Conservation (phyloP, 2,329 filamentous ascomycete genomes). For the Hymenotorrendiella dingleyae region DNA sequence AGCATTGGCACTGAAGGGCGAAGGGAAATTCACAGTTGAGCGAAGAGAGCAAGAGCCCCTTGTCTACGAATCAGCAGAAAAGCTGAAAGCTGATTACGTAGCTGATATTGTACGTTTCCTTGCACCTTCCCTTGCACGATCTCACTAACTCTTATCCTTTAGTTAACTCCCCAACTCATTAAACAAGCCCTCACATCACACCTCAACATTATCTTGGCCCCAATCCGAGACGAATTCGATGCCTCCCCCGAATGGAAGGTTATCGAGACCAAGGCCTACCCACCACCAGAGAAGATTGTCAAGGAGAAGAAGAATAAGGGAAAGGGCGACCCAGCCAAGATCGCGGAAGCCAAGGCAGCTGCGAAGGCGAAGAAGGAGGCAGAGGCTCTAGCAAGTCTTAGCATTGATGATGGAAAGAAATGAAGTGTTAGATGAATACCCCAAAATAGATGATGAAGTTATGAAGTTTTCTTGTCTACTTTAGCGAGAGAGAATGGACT, state of each 20-base stretch:
- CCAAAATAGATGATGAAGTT: too few species aligned
- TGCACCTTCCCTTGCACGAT: background rate
- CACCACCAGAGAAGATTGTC: slow-evolving; percentile 61
- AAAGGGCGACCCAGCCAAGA: slow-evolving; percentile 28
- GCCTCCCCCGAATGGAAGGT: slow-evolving; percentile 74
- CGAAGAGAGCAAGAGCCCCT: slow-evolving; percentile 67
- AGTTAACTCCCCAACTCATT: slow-evolving; percentile 78
- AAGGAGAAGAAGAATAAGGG: slow-evolving; percentile 51
- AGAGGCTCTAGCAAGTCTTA: too few species aligned
- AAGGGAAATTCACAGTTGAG: slow-evolving; percentile 61
- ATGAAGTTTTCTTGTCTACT: too few species aligned
- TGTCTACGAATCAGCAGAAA: slow-evolving; percentile 68
- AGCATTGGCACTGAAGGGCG: slow-evolving; percentile 55
- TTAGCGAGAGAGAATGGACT: too few species aligned
- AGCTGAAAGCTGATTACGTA: slow-evolving; percentile 74
- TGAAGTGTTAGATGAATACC: too few species aligned
- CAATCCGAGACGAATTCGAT: slow-evolving; percentile 70
- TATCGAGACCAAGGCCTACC: slow-evolving; percentile 74
- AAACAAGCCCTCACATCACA: slow-evolving; percentile 78
- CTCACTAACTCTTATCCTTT: slow-evolving; percentile 14
- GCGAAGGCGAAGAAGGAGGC: slow-evolving; percentile 21
- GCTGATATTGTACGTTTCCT: slow-evolving; percentile 61
- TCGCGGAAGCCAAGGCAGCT: slow-evolving; percentile 25
- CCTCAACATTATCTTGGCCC: slow-evolving; percentile 66
- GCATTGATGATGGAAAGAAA: too few species aligned